These are phyloP conservation scores for Starmera pachycereana DNA, from an alignment of 805 yeast genomes.

Conservation along the genomic window DNA sequence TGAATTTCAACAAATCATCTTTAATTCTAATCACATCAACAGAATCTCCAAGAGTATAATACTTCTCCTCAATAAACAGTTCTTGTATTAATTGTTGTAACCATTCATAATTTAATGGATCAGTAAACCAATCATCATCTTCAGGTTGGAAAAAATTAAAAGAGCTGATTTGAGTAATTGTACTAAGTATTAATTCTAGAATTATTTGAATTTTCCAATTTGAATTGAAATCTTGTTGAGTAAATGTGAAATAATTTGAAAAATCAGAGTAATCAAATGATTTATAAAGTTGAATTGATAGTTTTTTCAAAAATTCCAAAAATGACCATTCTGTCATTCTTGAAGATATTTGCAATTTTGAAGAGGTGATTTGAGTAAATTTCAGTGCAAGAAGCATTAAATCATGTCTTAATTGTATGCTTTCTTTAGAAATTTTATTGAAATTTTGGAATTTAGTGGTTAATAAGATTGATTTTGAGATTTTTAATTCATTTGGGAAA, in stretches of 20 bases:
- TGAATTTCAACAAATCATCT: neutral
- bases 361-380: neutral
- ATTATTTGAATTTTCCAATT: constrained; percentile 1
- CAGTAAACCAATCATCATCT: constrained; percentile 3
- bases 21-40: neutral
- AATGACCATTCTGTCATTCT: neutral
- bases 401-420: constrained; percentile 1
- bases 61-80: neutral
- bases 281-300: neutral
- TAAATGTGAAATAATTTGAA: constrained; percentile 5
- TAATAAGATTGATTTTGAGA: constrained; percentile 9
- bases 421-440: neutral
- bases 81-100: neutral
- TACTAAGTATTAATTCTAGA: constrained; percentile 1
- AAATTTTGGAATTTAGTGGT: neutral
- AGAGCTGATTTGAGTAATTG: constrained; percentile 11
- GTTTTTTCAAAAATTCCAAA: neutral
- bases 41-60: neutral
- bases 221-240: constrained; percentile 4
- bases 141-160: constrained; percentile 3
- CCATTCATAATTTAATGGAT: neutral
- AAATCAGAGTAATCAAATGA: neutral
- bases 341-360: neutral
- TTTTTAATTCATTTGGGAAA: constrained; percentile 8
- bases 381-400: neutral